Evolutionary conservation across 192 early-diverging fungal genomes (phyloP), one percentile per base, ranked within the genome.

Genomic region (Gaertneriomyces sp.): DNA sequence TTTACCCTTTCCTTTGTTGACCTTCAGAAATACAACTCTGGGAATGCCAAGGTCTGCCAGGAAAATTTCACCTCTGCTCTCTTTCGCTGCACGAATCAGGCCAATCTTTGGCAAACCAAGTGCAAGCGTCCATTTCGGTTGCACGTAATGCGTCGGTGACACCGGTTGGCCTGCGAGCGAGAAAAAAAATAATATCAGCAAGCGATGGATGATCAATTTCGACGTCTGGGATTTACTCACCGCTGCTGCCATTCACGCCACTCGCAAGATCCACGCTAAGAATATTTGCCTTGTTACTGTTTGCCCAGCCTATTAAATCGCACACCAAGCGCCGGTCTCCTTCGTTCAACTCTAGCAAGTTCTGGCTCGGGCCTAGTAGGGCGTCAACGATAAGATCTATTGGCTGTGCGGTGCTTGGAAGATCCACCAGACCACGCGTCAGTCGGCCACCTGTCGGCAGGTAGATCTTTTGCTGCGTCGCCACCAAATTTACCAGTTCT

Each of bases 11-110:
- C 60, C 45, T 45, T 58, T 56, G 52, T 71, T 80, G 8, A 79
- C 74, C 42, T 79, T 79, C 55, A 84, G 80, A 75, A 86, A 89
- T 17, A 84, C 77, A 5, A 74, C 56, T 10, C 77, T 63, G 0
- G 90, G 88, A 38, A 92, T 85, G 2, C 89, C 89, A 38, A 91
- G 77, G 68, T 93, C 91, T 7, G 89, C 88, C 53, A 93, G 64
- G 63, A 90, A 87, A 59, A 93, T 62, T 56, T 90, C 89, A 39
- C 89, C 91, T 7, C 81, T 79, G 1, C 82, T 74, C 44, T 78
- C 72, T 42, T 81, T 71, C 3, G 81, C 78, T 5, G 69, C 45
- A 16, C 64, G 67, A 9, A 72, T 67, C 56, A 86, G 85, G 5
- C 87, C 88, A 17, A 74, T 73, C 64, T 85, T 86, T 5, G 91